phyloP scores from a whole-genome alignment of 2,329 filamentous ascomycete species.

The Camillea tinctor region DNA sequence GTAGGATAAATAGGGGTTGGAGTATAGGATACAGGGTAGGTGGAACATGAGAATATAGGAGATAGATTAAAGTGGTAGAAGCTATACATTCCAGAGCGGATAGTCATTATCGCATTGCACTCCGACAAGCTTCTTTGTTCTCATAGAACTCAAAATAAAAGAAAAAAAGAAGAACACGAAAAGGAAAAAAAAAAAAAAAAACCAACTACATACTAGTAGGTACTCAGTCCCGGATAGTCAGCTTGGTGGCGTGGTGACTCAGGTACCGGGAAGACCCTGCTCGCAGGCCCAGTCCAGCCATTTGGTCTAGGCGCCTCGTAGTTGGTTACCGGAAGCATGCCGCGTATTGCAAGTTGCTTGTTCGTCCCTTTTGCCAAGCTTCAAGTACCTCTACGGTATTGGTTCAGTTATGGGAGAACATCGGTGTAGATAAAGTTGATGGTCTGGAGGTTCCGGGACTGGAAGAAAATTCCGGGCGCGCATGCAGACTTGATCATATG shows the following conservation, averaged over 20 bases:
- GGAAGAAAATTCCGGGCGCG: constrained; percentile 18
- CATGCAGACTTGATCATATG: constrained; percentile 25
- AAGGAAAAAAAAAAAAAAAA: constrained; percentile 7
- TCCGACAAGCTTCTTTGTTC: too few species aligned
- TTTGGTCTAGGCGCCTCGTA: constrained; percentile 17
- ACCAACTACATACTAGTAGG: not conserved
- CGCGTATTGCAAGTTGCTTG: constrained; percentile 20
- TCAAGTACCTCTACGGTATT: constrained; percentile 16
- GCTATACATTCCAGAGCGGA: too few species aligned
- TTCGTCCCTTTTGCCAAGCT: constrained; percentile 20
- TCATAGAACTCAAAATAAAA: too few species aligned
- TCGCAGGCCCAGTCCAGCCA: constrained; percentile 17
- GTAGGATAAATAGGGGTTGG: too few species aligned
- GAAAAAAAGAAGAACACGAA: too few species aligned
- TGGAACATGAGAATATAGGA: too few species aligned
- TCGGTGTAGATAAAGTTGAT: constrained; percentile 16
- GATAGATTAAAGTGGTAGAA: too few species aligned
- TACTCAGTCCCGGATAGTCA: constrained; percentile 14
- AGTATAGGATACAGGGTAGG: too few species aligned
- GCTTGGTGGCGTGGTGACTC: constrained; percentile 18
- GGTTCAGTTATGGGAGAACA: constrained; percentile 8
- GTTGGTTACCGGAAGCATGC: constrained; percentile 23
- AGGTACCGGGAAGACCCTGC: constrained; percentile 19
- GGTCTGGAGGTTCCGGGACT: constrained; percentile 19
- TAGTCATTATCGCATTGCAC: too few species aligned